phyloP scores from a whole-genome alignment of 2,329 filamentous ascomycete genomes.

The Penicillium sp. region DNA sequence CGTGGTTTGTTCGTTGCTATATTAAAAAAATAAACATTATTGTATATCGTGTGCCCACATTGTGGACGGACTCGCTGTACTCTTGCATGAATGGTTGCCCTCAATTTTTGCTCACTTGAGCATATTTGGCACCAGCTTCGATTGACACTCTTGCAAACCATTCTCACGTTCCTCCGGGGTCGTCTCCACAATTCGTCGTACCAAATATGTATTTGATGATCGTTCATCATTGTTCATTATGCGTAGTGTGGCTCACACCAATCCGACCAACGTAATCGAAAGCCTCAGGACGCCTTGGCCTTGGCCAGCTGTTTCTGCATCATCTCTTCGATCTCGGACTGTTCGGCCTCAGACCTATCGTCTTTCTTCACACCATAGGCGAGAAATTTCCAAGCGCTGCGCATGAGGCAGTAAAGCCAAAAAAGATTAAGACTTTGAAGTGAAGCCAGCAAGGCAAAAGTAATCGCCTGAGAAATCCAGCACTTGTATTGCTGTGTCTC shows the following conservation, averaged over 20 bases:
- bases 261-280: background rate
- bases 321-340: conserved; percentile 53
- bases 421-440: conserved; percentile 44
- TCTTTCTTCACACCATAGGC: conserved; percentile 34
- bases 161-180: background rate
- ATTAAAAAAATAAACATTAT: background rate
- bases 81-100: background rate
- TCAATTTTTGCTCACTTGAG: background rate
- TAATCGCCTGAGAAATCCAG: conserved; percentile 42
- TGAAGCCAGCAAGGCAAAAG: conserved; percentile 37
- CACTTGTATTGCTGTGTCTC: conserved; percentile 45
- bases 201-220: background rate
- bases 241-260: background rate
- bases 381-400: conserved; percentile 36
- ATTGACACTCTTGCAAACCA: background rate
- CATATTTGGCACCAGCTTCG: background rate
- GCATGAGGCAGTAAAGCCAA: conserved; percentile 40
- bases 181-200: background rate
- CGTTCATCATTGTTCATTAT: background rate
- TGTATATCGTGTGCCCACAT: background rate
- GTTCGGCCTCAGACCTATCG: conserved; percentile 46
- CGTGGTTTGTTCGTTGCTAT: too few species aligned
- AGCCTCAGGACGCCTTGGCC: background rate
- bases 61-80: background rate
- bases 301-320: background rate